Evolutionary conservation across 768 basidiomycete genomes (phyloP).

Genomic region (Amanita inopinata): DNA sequence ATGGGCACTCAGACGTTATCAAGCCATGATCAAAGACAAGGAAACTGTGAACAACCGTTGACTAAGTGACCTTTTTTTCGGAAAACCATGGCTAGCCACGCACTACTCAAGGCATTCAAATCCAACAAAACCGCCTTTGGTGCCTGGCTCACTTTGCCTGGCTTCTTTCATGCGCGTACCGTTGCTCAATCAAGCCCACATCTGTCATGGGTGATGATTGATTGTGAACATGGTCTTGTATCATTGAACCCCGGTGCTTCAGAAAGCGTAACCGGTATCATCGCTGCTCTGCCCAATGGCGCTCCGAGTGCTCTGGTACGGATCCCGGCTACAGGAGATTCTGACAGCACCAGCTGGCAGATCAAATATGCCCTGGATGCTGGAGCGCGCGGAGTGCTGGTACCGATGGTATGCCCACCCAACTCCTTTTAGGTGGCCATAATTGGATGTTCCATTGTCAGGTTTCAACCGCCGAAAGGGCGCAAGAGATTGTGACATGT

Average conservation of each 20-base stretch:
- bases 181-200: slow-evolving; percentile 46
- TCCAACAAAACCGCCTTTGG: slow-evolving; percentile 55
- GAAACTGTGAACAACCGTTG: too few species aligned
- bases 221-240: slow-evolving; percentile 60
- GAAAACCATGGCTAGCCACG: slow-evolving; percentile 43
- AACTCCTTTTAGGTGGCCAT: not conserved
- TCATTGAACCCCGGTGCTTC: slow-evolving; percentile 46
- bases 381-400: slow-evolving; percentile 53
- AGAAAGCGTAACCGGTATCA: slow-evolving; percentile 46
- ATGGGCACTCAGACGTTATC: too few species aligned
- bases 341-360: slow-evolving; percentile 52
- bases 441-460: slow-evolving; percentile 12
- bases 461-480: slow-evolving; percentile 51
- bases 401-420: slow-evolving; percentile 46
- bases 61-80: too few species aligned
- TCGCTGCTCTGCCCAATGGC: slow-evolving; percentile 30
- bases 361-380: slow-evolving; percentile 65
- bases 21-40: too few species aligned
- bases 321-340: slow-evolving; percentile 54
- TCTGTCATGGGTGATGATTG: slow-evolving; percentile 55
- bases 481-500: slow-evolving; percentile 44
- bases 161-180: slow-evolving; percentile 46
- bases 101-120: slow-evolving; percentile 43
- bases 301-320: slow-evolving; percentile 49
- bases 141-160: slow-evolving; percentile 54